phyloP scores from a whole-genome alignment of 352 stramenopile species.

The Globisporangium okanoganense region DNA sequence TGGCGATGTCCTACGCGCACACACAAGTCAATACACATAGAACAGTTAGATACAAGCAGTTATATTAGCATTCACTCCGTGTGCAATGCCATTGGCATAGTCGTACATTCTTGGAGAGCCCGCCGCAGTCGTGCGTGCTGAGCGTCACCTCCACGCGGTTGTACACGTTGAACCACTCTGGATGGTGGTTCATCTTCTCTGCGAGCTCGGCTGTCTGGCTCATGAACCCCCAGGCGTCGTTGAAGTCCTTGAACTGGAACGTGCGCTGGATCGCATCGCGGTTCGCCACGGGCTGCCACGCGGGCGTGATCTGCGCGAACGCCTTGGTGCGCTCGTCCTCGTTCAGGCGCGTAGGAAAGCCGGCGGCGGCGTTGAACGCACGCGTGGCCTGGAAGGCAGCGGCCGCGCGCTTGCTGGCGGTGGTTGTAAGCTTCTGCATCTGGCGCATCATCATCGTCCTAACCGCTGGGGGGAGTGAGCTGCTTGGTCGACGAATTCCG shows the following conservation, averaged over 20 bases:
- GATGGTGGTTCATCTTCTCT: slow-evolving; percentile 95
- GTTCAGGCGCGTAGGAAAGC: slow-evolving; percentile 43
- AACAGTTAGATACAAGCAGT: background rate
- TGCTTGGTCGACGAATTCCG: slow-evolving; percentile 6
- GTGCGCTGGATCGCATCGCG: slow-evolving; percentile 81
- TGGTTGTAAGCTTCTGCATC: slow-evolving; percentile 1
- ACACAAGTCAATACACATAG: background rate
- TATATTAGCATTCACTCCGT: background rate
- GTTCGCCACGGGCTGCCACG: slow-evolving; percentile 46
- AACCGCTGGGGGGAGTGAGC: background rate
- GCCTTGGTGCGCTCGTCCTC: slow-evolving; percentile 34
- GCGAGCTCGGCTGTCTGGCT: slow-evolving; percentile 61
- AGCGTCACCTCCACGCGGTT: slow-evolving; percentile 96
- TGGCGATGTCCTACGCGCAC: slow-evolving; percentile 43
- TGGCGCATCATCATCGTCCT: slow-evolving; percentile 14
- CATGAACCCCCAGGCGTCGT: slow-evolving; percentile 82
- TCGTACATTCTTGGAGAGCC: slow-evolving; percentile 88
- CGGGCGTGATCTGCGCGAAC: slow-evolving; percentile 39
- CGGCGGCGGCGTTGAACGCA: slow-evolving; percentile 21
- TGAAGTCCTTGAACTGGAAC: slow-evolving; percentile 87
- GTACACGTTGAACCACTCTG: slow-evolving; percentile 99
- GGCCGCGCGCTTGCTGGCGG: background rate
- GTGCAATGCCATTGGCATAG: background rate
- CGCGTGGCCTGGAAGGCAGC: too few relatives aligned
- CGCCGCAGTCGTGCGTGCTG: slow-evolving; percentile 95